Conservation (phyloP, 129 eudicot species). For the Flaveria ramosissima region DNA sequence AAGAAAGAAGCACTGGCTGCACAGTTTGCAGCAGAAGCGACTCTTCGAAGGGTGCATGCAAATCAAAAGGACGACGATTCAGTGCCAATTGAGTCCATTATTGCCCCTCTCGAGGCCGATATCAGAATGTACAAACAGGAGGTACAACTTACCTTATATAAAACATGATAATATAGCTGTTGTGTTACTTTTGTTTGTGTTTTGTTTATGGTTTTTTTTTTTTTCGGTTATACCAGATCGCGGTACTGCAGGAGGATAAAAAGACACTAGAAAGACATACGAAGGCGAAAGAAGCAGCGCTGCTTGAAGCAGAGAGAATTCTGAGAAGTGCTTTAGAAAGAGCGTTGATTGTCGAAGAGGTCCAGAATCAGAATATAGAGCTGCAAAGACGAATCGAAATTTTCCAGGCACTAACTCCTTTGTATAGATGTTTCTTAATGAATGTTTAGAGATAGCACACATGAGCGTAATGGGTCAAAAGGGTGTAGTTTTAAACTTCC, state of each 20-base stretch:
- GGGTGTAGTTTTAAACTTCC: background rate
- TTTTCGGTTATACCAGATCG: constrained; percentile 48
- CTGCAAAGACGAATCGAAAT: constrained; percentile 86
- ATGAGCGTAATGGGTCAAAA: background rate
- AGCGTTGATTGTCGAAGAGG: constrained; percentile 81
- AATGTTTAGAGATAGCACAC: background rate
- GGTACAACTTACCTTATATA: constrained; percentile 48
- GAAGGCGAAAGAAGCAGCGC: constrained; percentile 86
- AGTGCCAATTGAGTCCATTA: constrained; percentile 73
- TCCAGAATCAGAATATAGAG: constrained; percentile 85
- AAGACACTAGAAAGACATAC: constrained; percentile 76
- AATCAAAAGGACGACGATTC: constrained; percentile 72
- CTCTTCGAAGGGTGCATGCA: constrained; percentile 81
- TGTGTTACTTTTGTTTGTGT: background rate
- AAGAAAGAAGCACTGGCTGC: constrained; percentile 89
- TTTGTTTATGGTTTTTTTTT: background rate
- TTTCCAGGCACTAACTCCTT: constrained; percentile 51
- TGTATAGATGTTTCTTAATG: background rate
- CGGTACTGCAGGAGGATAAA: constrained; percentile 69
- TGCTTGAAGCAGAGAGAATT: constrained; percentile 86
- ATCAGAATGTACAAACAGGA: constrained; percentile 70
- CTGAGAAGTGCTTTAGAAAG: constrained; percentile 90
- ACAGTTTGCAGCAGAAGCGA: constrained; percentile 92
- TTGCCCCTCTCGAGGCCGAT: constrained; percentile 92
- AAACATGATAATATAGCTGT: background rate